Base-by-base conservation (phyloP, 2,329 filamentous ascomycete species). In the Alternaria postmessia region DNA sequence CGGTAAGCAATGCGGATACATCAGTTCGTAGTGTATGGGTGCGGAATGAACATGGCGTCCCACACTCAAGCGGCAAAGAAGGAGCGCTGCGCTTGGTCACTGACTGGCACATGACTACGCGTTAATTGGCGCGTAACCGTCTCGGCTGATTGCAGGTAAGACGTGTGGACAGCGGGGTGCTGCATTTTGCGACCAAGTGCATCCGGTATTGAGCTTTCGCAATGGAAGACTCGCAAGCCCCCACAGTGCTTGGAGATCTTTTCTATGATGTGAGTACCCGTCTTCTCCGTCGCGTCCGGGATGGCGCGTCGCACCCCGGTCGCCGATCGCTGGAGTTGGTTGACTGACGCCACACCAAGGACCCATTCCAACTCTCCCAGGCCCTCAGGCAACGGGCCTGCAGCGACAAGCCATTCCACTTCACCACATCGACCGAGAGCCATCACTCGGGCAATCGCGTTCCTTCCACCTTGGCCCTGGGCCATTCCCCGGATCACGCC, bases 311-410 rank as follows among this genome's bases (percentile, higher is more conserved):
- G 52, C 55, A 70, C 66, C 72, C 71, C 66, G 67, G 70, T 59
- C 64, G 72, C 67, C 65, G 69, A 73, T 71, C 64, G 63, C 59
- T 68, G 64, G 57, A 71, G 51, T 51, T 44, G 42, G 57, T 56
- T 51, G 42, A 58, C 59, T 55, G 46, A 62, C 69, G 62, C 67
- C 62, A 64, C 63, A 55, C 54, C 20, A 78, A 42, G 76, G 75
- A 78, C 63, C 75, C 76, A 48, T 76, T 71, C 14, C 74, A 76
- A 64, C 73, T 78, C 26, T 78, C 76, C 28, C 72, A 77, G 60
- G 65, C 70, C 61, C 74, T 78, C 52, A 58, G 68, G 68, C 72
- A 77, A 69, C 75, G 75, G 42, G 70, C 70, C 66, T 72, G 69
- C 66, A 69, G 57, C 63, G 59, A 67, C 41, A 56, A 53, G 51